Evolutionary conservation across 805 yeast genomes (phyloP).

Genomic region (Kodamaea jinghongensis): DNA sequence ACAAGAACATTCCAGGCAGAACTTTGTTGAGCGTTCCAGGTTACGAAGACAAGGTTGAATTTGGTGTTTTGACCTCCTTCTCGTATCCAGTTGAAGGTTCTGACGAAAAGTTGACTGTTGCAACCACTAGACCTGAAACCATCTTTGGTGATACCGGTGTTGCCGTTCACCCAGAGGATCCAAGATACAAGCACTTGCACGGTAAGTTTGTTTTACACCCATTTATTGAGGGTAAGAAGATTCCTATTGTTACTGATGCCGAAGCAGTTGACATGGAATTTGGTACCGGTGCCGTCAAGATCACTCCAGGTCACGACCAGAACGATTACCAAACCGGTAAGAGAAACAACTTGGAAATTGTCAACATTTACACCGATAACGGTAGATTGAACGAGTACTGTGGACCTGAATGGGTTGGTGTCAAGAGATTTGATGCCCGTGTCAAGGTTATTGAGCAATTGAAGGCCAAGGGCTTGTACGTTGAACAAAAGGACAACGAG

Average conservation of each 20-base stretch:
- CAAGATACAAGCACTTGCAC: slow-evolving; percentile 89
- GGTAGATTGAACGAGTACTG: slow-evolving; percentile 88
- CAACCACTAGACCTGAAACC: slow-evolving; percentile 99
- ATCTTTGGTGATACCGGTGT: slow-evolving; percentile 97
- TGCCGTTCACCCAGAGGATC: slow-evolving; percentile 95
- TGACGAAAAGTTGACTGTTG: slow-evolving; percentile 85
- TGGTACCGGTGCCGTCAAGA: slow-evolving; percentile 99
- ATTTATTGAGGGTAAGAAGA: slow-evolving; percentile 65
- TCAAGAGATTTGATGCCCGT: slow-evolving; percentile 95
- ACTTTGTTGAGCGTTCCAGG: slow-evolving; percentile 84
- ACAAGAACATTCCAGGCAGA: slow-evolving; percentile 81
- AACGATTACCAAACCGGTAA: slow-evolving; percentile 97
- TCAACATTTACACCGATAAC: slow-evolving; percentile 89
- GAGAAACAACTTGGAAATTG: slow-evolving; percentile 83
- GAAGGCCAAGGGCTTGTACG: slow-evolving; percentile 67
- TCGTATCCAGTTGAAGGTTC: slow-evolving; percentile 85
- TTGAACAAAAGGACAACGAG: slow-evolving; percentile 90
- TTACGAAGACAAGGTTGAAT: slow-evolving; percentile 85
- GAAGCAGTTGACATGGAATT: slow-evolving; percentile 99
- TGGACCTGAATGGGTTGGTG: slow-evolving; percentile 83
- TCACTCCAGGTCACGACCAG: slow-evolving; percentile 97
- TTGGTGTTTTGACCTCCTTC: slow-evolving; percentile 95
- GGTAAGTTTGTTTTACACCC: slow-evolving; percentile 93
- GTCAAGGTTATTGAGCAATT: slow-evolving; percentile 74
- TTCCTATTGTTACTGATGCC: slow-evolving; percentile 86